These are phyloP conservation scores for Auxenochlorella protothecoides DNA, from an alignment of 139 green algal genomes.

Conservation along the genomic window DNA sequence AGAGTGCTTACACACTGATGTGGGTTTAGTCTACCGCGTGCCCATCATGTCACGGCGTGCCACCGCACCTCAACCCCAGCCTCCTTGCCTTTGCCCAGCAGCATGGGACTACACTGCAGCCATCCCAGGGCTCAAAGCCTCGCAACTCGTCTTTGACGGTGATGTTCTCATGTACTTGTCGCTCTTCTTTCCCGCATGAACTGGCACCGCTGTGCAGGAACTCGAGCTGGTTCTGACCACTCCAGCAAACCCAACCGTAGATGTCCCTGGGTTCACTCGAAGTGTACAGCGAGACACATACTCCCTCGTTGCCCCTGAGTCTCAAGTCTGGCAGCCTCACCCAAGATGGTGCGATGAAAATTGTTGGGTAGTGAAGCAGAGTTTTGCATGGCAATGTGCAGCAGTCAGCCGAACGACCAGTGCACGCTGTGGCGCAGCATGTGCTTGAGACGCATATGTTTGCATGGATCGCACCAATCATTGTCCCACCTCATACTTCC, in stretches of 20 bases:
- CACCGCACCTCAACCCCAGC: too few species aligned
- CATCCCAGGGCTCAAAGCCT: too few species aligned
- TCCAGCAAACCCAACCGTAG: constrained; percentile 17
- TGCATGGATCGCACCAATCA: background rate
- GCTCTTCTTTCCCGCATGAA: background rate
- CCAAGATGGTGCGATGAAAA: background rate
- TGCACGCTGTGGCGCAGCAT: background rate
- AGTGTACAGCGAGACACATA: constrained; percentile 68
- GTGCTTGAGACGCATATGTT: background rate
- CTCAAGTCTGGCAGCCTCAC: constrained; percentile 42
- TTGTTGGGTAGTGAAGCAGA: background rate
- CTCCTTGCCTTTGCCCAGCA: too few species aligned
- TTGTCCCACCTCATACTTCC: too few species aligned
- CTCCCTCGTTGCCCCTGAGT: constrained; percentile 81
- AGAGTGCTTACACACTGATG: too few species aligned
- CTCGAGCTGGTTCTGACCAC: background rate
- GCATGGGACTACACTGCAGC: too few species aligned
- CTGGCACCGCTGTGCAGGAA: background rate
- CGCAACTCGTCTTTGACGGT: too few species aligned
- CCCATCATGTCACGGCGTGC: too few species aligned
- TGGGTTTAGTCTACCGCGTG: too few species aligned
- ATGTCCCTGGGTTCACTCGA: constrained; percentile 85
- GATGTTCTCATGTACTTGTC: too few species aligned
- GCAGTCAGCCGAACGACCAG: too few species aligned
- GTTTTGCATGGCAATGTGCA: too few species aligned